These are phyloP conservation scores for Trichoderma simmonsii DNA, from an alignment of 2,329 filamentous ascomycete species.

Conservation along the genomic window DNA sequence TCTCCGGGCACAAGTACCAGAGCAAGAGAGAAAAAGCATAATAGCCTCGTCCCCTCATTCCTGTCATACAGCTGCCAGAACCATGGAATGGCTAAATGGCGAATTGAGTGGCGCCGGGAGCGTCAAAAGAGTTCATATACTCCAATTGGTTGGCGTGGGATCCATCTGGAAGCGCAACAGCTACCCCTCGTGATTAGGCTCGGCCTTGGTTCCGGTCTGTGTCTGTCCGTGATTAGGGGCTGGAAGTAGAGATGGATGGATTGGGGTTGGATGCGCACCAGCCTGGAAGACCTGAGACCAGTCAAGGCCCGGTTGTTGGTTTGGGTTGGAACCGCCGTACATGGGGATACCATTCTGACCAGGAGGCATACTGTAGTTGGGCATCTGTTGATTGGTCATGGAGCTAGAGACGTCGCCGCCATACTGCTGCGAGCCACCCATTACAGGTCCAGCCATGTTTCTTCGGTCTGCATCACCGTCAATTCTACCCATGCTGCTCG, in stretches of 20 bases:
- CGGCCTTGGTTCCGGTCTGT: constrained; percentile 67
- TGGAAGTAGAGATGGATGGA: constrained; percentile 45
- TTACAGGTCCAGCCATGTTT: constrained; percentile 51
- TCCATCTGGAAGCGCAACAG: constrained; percentile 33
- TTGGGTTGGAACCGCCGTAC: constrained; percentile 58
- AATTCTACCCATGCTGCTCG: constrained; percentile 58
- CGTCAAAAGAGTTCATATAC: not conserved
- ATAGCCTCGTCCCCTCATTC: not conserved
- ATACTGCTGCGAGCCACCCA: constrained; percentile 54
- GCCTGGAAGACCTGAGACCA: constrained; percentile 77
- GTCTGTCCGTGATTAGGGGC: constrained; percentile 63
- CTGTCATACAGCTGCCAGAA: not conserved
- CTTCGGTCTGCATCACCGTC: constrained; percentile 56
- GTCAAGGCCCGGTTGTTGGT: constrained; percentile 64
- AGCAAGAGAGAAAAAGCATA: not conserved
- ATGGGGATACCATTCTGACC: constrained; percentile 63
- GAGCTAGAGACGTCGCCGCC: constrained; percentile 55
- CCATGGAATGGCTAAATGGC: constrained; percentile 27
- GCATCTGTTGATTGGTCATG: constrained; percentile 64
- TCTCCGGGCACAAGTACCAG: not conserved
- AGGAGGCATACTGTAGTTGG: constrained; percentile 62
- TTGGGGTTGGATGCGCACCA: constrained; percentile 64
- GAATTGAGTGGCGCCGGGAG: constrained; percentile 46
- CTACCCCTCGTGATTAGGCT: constrained; percentile 53
- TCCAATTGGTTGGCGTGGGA: constrained; percentile 23